These are phyloP conservation scores for Penicillium sp. DNA, from an alignment of 2,329 filamentous ascomycete species.

Conservation along the genomic window DNA sequence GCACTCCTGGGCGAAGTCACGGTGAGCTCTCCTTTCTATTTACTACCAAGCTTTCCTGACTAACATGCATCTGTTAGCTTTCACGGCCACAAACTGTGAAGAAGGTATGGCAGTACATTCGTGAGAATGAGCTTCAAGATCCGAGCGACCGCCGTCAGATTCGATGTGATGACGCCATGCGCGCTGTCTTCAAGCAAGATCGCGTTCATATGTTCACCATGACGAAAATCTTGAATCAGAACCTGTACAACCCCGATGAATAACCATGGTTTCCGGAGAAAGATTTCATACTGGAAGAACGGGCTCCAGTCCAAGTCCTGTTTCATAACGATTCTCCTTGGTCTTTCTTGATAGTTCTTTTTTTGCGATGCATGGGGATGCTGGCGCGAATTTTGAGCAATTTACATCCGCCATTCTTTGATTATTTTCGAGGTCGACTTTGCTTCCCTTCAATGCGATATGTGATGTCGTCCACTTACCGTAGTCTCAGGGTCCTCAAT, in stretches of 20 bases:
- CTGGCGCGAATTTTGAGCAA: conserved; percentile 26
- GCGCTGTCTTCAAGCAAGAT: conserved; percentile 86
- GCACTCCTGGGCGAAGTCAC: conserved; percentile 47
- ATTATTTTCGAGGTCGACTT: conserved; percentile 32
- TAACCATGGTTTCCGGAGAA: conserved; percentile 30
- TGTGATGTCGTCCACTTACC: neutral
- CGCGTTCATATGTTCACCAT: conserved; percentile 98
- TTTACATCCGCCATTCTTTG: conserved; percentile 19
- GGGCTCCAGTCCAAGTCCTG: conserved; percentile 11
- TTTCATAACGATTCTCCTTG: conserved; percentile 29
- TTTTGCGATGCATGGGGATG: conserved; percentile 36
- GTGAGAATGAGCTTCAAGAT: conserved; percentile 83
- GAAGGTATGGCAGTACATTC: conserved; percentile 94
- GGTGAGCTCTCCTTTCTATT: conserved; percentile 31
- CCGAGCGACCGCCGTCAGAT: conserved; percentile 91
- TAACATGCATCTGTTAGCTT: conserved; percentile 56
- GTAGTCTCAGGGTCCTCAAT: conserved; percentile 1
- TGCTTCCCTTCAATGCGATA: neutral
- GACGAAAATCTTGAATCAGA: conserved; percentile 92
- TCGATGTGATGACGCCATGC: conserved; percentile 86
- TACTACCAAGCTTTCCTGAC: neutral
- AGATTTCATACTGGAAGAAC: conserved; percentile 12
- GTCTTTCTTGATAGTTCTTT: conserved; percentile 12
- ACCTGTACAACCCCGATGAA: conserved; percentile 84
- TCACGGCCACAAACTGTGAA: conserved; percentile 96